These are phyloP conservation scores for Haematococcus sp. DNA, from an alignment of 139 green algal species.

Conservation along the genomic window DNA sequence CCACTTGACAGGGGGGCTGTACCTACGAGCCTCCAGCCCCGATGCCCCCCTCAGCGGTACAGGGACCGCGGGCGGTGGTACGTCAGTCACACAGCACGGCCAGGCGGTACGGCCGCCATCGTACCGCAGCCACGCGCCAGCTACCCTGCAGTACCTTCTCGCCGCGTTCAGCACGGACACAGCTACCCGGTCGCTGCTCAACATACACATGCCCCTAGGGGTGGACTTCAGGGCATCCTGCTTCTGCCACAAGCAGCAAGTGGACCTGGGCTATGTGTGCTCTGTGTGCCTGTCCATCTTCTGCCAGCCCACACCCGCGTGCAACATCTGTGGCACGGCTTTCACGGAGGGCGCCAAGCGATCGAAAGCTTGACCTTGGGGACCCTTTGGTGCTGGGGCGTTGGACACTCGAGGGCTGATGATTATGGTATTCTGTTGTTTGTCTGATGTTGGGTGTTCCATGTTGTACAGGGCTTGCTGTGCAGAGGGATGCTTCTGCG, in stretches of 20 bases:
- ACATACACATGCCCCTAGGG: slow-evolving; percentile 36
- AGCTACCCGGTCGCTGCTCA: slow-evolving; percentile 42
- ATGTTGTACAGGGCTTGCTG: too few species aligned
- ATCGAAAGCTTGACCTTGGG: too few species aligned
- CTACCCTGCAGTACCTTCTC: slow-evolving; percentile 7
- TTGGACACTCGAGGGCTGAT: too few species aligned
- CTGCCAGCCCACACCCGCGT: slow-evolving; percentile 44
- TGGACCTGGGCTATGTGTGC: slow-evolving; percentile 81
- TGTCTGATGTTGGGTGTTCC: too few species aligned
- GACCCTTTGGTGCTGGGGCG: too few species aligned
- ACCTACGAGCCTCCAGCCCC: slow-evolving; percentile 17
- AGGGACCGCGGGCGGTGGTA: too few species aligned
- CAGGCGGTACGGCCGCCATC: not conserved
- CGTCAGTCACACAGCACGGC: not conserved
- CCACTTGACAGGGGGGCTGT: slow-evolving; percentile 67
- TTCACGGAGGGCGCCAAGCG: too few species aligned
- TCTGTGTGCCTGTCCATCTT: slow-evolving; percentile 89
- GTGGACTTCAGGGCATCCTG: slow-evolving; percentile 82
- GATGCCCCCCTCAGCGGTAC: not conserved
- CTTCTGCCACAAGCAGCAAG: slow-evolving; percentile 73
- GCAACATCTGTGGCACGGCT: slow-evolving; percentile 15
- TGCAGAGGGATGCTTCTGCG: too few species aligned
- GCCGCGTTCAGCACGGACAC: slow-evolving; percentile 38
- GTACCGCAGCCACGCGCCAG: slow-evolving; percentile 19
- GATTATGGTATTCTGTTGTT: too few species aligned